Percentiles rank a stretch among this genome's conserved stretches.
Conservation (phyloP, 305 asterid genomes). For the Fraxinus latifolia region DNA sequence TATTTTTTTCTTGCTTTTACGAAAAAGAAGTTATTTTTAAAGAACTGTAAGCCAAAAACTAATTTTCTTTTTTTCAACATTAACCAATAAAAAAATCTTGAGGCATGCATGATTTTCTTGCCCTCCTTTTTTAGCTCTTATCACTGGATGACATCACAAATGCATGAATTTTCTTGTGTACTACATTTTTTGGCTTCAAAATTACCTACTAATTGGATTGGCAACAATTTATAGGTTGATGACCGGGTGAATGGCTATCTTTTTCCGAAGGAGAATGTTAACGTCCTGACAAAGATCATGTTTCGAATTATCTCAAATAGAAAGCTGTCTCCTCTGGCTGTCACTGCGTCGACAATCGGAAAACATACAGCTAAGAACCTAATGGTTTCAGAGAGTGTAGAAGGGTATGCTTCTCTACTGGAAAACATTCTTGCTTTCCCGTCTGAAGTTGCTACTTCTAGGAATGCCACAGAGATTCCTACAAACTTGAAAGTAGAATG, state of each 20-base stretch:
- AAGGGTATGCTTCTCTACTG: conserved; percentile 73
- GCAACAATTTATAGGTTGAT: conserved; percentile 46
- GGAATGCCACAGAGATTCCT: conserved; percentile 48
- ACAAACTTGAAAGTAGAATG: conserved; percentile 50
- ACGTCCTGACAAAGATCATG: conserved; percentile 45
- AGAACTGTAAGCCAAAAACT: background rate
- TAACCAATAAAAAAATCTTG: background rate
- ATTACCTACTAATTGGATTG: conserved; percentile 33
- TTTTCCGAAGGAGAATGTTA: conserved; percentile 57
- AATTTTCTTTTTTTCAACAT: background rate
- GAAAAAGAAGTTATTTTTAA: background rate
- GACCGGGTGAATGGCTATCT: conserved; percentile 74
- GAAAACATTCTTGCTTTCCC: conserved; percentile 65
- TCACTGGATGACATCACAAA: background rate
- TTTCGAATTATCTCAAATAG: conserved; percentile 66
- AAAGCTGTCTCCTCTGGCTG: conserved; percentile 60
- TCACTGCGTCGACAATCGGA: conserved; percentile 52
- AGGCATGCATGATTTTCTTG: background rate
- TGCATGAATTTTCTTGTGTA: background rate
- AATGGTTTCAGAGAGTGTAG: conserved; percentile 69
- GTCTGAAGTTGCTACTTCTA: conserved; percentile 65
- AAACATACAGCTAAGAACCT: conserved; percentile 59
- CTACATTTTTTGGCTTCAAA: conserved; percentile 5
- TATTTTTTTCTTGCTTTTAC: background rate
- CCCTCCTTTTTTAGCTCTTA: background rate